Evolutionary conservation across 805 yeast genomes (phyloP).

Genomic region (Lachancea fermentati): DNA sequence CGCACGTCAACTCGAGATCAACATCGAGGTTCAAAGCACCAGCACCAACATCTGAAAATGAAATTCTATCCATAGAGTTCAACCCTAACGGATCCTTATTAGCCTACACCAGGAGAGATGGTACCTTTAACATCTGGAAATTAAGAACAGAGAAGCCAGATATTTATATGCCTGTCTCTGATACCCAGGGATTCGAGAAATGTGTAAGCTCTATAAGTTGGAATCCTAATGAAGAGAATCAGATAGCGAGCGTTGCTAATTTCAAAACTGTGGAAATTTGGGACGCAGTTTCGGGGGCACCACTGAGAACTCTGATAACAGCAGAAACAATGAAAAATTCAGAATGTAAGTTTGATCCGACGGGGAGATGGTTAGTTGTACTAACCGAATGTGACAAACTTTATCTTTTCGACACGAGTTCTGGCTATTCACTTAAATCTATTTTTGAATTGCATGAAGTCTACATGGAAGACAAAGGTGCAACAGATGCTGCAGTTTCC

Average conservation of each 20-base stretch:
- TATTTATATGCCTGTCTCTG: constrained; percentile 11
- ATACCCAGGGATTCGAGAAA: constrained; percentile 18
- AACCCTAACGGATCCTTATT: constrained; percentile 24
- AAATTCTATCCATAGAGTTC: constrained; percentile 21
- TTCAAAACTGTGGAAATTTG: constrained; percentile 20
- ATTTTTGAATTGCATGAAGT: not conserved
- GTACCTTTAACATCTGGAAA: constrained; percentile 27
- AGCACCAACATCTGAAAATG: constrained; percentile 14
- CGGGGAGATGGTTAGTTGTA: constrained; percentile 43
- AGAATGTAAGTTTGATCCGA: constrained; percentile 36
- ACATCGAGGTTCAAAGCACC: constrained; percentile 20
- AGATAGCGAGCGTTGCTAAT: constrained; percentile 24
- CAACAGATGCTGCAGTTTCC: constrained; percentile 26
- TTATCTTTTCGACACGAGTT: constrained; percentile 31
- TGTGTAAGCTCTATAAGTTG: constrained; percentile 22
- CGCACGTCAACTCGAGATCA: constrained; percentile 13
- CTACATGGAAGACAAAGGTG: not conserved
- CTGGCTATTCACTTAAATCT: constrained; percentile 27
- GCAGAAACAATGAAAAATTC: constrained; percentile 15
- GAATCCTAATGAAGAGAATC: constrained; percentile 19
- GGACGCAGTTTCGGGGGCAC: constrained; percentile 16
- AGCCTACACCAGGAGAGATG: constrained; percentile 30
- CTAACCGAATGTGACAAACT: constrained; percentile 38
- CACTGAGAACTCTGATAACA: constrained; percentile 15
- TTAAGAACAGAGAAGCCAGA: constrained; percentile 7